A percentile compares a stretch with the other conserved stretches of the same genome.
Evolutionary conservation across 2,329 filamentous ascomycete species (phyloP).

Genomic region (Aspergillus sp.): DNA sequence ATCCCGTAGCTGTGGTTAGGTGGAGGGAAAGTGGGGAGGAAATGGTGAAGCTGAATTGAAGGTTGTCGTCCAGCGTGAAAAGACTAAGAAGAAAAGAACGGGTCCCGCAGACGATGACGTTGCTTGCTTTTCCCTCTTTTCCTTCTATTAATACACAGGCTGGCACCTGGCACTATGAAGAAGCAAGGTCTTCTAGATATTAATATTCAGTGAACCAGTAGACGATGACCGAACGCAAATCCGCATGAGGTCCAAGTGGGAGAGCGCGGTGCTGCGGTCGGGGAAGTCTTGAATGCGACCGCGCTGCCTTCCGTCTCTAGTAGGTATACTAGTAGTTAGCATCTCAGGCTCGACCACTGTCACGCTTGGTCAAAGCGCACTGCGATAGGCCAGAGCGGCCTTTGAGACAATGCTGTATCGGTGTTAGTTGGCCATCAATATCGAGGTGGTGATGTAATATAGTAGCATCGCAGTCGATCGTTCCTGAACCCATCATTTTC

Average conservation of each 20-base stretch:
- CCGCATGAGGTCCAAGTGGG: not conserved
- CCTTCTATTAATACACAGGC: not conserved
- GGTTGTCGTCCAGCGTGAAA: slow-evolving; percentile 17
- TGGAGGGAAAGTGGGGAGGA: slow-evolving; percentile 8
- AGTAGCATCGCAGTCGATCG: slow-evolving; percentile 1
- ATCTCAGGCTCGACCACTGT: not conserved
- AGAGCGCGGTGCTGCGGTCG: slow-evolving; percentile 9
- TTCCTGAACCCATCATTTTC: not conserved
- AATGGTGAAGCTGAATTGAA: slow-evolving; percentile 11
- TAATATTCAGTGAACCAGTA: not conserved
- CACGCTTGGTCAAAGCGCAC: not conserved
- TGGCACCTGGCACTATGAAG: not conserved
- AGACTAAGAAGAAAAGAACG: not conserved
- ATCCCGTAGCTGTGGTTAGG: not conserved
- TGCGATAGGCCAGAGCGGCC: slow-evolving; percentile 2
- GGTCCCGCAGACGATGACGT: slow-evolving; percentile 3
- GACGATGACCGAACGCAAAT: not conserved
- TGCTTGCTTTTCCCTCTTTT: slow-evolving; percentile 5
- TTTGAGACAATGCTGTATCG: not conserved
- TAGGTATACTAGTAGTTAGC: not conserved
- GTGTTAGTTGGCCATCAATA: not conserved
- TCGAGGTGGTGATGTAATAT: slow-evolving; percentile 15
- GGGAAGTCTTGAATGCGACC: not conserved
- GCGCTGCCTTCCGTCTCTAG: not conserved
- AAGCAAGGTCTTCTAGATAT: not conserved